Evolutionary conservation across 129 eudicot genomes (phyloP), one percentile per base, ranked within the genome.

Genomic region (Smallanthus sonchifolius): DNA sequence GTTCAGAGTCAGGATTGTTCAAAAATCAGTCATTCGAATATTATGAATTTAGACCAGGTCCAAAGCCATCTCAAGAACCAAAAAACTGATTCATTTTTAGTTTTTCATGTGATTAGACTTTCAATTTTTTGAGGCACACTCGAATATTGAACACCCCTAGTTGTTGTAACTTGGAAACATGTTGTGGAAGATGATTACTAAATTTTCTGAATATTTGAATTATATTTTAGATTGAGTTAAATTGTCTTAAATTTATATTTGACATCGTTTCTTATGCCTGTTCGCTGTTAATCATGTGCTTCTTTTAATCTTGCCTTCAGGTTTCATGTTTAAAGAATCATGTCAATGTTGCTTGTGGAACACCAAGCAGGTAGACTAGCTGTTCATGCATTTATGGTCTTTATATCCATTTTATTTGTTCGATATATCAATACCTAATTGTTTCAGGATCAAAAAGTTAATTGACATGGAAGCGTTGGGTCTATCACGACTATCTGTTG

Each of bases 261-360:
- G 14, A 14, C 35, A 20, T 59, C 7, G 2, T 30, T 73, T 57
- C 63, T 17, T n/a, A 38, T 51, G 66, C n/a, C 43, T 11, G 61
- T 24, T 63, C 63, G 24, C 24, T 34, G 24, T 67, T 40, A 32
- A 43, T 79, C 32, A 24, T 73, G 59, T 36, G 73, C 1, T 47
- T 62, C 47, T 3, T 51, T 8, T 66, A 35, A 61, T 65, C 65
- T 70, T 48, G 76, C 43, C 77, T 74, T 14, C 82, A 92, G 98
- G 92, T 85, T 63, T 83, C 89, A 37, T 20, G 77, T 69, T 70
- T 93, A 45, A 93, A 83, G 87, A 84, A 90, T 57, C 91, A 88
- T 63, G 92, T 88, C 40, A 90, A 93, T 79, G 70, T 93, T 81
- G 97, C 89, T 32, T 78, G 97, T 79, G 98, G 97, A 49, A 90